These are phyloP conservation scores for Fusarium armeniacum DNA, from an alignment of 2,329 filamentous ascomycete species.

Conservation along the genomic window DNA sequence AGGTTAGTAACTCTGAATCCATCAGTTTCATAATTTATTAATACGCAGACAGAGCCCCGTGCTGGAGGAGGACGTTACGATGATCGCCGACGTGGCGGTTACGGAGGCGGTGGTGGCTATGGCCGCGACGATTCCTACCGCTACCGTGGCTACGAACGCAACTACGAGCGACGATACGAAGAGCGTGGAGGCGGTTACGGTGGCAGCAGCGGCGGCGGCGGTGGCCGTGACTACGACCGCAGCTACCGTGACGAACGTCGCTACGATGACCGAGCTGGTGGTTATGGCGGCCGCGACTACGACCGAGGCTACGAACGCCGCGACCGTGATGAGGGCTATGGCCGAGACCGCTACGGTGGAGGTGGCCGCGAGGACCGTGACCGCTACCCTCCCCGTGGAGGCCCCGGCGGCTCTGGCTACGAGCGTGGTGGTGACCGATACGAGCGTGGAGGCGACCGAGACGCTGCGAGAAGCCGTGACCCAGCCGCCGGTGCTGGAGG, in stretches of 20 bases:
- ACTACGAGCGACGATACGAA: conserved; percentile 62
- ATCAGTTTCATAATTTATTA: conserved; percentile 19
- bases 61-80: conserved; percentile 62
- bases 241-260: conserved; percentile 64
- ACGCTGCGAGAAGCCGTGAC: conserved; percentile 58
- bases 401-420: conserved; percentile 60
- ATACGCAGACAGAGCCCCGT: conserved; percentile 54
- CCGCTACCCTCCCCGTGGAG: conserved; percentile 57
- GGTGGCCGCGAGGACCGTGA: conserved; percentile 62
- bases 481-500: conserved; percentile 54
- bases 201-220: conserved; percentile 52
- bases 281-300: conserved; percentile 67
- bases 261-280: conserved; percentile 59
- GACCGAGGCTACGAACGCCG: conserved; percentile 71
- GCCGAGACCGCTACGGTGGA: conserved; percentile 56
- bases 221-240: conserved; percentile 64
- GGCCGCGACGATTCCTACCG: conserved; percentile 71
- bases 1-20: conserved; percentile 70
- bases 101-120: conserved; percentile 60
- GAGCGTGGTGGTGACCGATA: conserved; percentile 61
- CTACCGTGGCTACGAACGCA: conserved; percentile 63
- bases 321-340: conserved; percentile 57
- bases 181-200: conserved; percentile 61
- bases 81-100: conserved; percentile 74
- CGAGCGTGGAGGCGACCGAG: conserved; percentile 61